Percentiles rank a stretch among this genome's conserved stretches.
phyloP scores from a whole-genome alignment of 2,329 filamentous ascomycete species.

The Nannizzia gypsea region DNA sequence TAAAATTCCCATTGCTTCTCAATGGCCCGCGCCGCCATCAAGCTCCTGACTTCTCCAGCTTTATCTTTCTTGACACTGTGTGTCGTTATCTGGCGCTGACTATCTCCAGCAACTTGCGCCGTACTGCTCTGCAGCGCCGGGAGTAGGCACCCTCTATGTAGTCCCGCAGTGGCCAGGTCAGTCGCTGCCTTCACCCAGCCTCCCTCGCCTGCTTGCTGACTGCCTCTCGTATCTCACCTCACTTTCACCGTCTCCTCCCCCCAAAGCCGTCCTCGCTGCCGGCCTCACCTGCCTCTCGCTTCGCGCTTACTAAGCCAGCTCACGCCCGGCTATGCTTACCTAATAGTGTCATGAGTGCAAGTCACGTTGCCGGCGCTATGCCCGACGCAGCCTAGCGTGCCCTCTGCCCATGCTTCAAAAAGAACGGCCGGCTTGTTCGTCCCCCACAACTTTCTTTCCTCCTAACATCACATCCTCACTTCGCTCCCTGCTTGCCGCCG shows the following conservation, averaged over 20 bases:
- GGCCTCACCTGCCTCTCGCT: not conserved
- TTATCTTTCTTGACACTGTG: not conserved
- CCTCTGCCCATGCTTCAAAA: slow-evolving; percentile 31
- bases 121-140: not conserved
- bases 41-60: not conserved
- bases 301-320: not conserved
- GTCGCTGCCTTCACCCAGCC: not conserved
- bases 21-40: not conserved
- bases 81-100: not conserved
- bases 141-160: not conserved
- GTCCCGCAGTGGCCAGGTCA: not conserved
- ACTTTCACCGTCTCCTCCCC: not conserved
- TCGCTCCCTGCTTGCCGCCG: slow-evolving; percentile 14
- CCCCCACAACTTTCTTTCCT: slow-evolving; percentile 19
- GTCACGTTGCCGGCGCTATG: slow-evolving; percentile 26
- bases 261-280: not conserved
- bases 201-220: not conserved
- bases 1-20: slow-evolving; percentile 4
- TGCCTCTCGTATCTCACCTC: not conserved
- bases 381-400: slow-evolving; percentile 10
- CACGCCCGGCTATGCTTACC: not conserved
- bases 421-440: slow-evolving; percentile 15
- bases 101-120: not conserved
- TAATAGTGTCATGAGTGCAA: slow-evolving; percentile 6
- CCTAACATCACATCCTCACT: slow-evolving; percentile 8